phyloP scores from a whole-genome alignment of 768 basidiomycete species.

The Boletus rufocinnamomeus region DNA sequence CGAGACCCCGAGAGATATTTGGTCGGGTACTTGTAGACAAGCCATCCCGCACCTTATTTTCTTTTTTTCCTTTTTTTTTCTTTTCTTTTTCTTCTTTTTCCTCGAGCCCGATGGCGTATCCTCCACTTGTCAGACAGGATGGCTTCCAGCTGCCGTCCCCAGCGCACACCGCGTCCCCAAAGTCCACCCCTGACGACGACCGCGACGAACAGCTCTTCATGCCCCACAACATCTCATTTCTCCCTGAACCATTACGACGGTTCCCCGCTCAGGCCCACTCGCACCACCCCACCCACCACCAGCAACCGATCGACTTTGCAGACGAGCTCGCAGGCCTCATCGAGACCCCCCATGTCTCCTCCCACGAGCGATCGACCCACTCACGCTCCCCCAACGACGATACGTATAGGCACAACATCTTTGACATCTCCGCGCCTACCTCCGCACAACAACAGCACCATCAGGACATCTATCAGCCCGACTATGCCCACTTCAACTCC shows the following conservation, averaged over 20 bases:
- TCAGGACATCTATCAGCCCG: constrained; percentile 33
- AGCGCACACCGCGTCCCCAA: constrained; percentile 32
- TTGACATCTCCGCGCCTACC: constrained; percentile 57
- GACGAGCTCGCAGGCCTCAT: constrained; percentile 72
- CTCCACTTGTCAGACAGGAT: constrained; percentile 56
- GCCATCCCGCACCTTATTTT: neutral
- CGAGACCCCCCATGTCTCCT: constrained; percentile 34
- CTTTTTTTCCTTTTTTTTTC: neutral
- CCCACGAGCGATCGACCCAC: constrained; percentile 48
- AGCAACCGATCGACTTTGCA: constrained; percentile 51
- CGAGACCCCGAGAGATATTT: constrained; percentile 35
- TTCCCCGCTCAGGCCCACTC: constrained; percentile 37
- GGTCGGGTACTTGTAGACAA: neutral
- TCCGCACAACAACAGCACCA: constrained; percentile 37
- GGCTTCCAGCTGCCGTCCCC: constrained; percentile 69
- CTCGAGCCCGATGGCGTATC: constrained; percentile 28
- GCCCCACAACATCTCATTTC: constrained; percentile 45
- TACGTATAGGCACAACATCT: constrained; percentile 57
- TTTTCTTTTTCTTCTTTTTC: neutral
- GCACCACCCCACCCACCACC: constrained; percentile 15
- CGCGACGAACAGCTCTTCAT: constrained; percentile 43
- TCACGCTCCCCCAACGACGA: constrained; percentile 42
- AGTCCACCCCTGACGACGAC: constrained; percentile 33
- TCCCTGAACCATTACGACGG: constrained; percentile 59
- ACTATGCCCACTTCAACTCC: constrained; percentile 48